Evolutionary conservation across 495 filamentous ascomycete species (phyloP), one percentile per base, ranked within the genome.

Genomic region (Rostrohypoxylon terebratum): DNA sequence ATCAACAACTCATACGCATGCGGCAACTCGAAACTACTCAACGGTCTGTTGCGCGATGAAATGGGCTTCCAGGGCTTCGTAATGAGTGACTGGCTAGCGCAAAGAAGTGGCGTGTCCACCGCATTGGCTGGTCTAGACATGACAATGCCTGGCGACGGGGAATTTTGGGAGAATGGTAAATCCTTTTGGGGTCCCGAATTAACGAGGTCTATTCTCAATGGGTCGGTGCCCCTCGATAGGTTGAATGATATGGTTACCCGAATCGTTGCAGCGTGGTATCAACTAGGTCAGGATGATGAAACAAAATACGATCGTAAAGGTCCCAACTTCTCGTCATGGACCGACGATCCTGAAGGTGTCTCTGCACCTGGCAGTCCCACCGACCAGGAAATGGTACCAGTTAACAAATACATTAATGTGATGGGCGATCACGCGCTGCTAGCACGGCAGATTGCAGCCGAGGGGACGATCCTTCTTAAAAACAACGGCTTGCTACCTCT

Each of bases 291-390:
- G 79, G 94, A 97, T 74, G 83, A 91, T 55, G 85, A 87, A 79
- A 82, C 82, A 14, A 86, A 83, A 53, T 92, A 89, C 63, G 87
- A 91, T 23, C 87, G 86, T 8, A 81, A 93, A 7, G 89, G 88
- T 1, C 94, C 94, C 10, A 98, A 96, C 79, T 98, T 98, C 80
- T 97, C 93, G 2, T 94, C 92, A 0, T 98, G 93, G 93, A 94
- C 92, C 0, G 79, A 92, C 61, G 89, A 95, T 0, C 79, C 87
- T 58, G 83, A 88, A 59, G 93, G 92, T 28, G 77, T 89, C 10
- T 68, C 90, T 28, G 87, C 92, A 57, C 85, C 86, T 3, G 92
- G 91, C 0, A 94, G 86, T 65, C 77, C 83, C 10, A 82, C 80
- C 33, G 75, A 82, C 28, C 83, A 87, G 61, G 81, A 86, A 13